Evolutionary conservation across 1,284 basidiomycete genomes (phyloP), one percentile per base, ranked within the genome.

Genomic region (Heliocybe sulcata): DNA sequence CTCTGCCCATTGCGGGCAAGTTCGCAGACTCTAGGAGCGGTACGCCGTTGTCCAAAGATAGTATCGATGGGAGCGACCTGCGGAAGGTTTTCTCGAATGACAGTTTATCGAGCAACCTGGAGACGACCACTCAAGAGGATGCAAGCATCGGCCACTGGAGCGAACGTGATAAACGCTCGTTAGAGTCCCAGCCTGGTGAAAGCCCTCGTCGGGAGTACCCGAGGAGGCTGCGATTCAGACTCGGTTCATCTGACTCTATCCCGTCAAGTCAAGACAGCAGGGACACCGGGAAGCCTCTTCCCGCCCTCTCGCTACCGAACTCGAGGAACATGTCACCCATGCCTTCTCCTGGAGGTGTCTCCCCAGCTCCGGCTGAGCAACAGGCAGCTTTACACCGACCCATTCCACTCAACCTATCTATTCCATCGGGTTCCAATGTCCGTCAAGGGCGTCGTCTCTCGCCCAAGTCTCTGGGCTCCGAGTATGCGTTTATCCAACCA

Each of bases 1-100:
- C 47, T 29, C 70, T 79, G 11, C 81, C 80, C 20, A 81, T 81
- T 56, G 78, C 79, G 2, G 76, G 72, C n/a, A 67, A 67, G 56
- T 83, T 79, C 61, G 74, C 74, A 6, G 38, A 42, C 6, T 42
- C 38, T n/a, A 78, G 65, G 14, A 60, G 61, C 31, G 58, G 56
- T 8, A 61, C 59, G 8, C 60, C 65, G 23, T 38, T 45, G 25
- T 48, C 55, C 48, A 42, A 20, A 16, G 4, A 42, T 6, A 42
- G 8, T 6, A 6, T 20, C 12, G 38, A 42, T 20, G 12, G 6
- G 16, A 20, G 38, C 19, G 16, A 42, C 16, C 38, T 42, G 12
- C 12, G n/a, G 38, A 42, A 42, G 38, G 38, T 42, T n/a, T 3
- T 20, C 38, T 42, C 38, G 3, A 16, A 42, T 16, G 19, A 20